Evolutionary conservation across 768 basidiomycete genomes (phyloP).

Genomic region (Boletus speciosus): DNA sequence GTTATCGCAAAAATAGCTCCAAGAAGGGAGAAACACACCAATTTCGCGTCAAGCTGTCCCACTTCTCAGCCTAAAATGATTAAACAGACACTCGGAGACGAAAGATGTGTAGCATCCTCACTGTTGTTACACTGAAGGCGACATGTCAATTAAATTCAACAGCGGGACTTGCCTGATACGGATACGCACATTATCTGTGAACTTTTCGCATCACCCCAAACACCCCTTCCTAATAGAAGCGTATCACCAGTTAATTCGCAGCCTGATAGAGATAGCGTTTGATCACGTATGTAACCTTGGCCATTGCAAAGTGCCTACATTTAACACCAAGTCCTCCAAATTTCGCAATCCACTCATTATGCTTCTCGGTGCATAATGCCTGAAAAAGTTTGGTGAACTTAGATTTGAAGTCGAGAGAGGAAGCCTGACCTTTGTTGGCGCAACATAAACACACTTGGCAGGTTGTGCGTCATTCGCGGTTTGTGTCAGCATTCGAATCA

Average conservation of each 20-base stretch:
- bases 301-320: conserved; percentile 44
- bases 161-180: conserved; percentile 18
- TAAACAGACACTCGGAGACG: neutral
- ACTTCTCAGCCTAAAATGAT: conserved; percentile 78
- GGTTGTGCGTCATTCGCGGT: conserved; percentile 31
- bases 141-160: conserved; percentile 1
- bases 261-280: conserved; percentile 41
- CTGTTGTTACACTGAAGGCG: conserved; percentile 67
- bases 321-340: conserved; percentile 73
- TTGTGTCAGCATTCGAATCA: conserved; percentile 66
- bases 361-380: conserved; percentile 86
- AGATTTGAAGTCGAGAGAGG: neutral
- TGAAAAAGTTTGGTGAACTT: conserved; percentile 31
- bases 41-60: conserved; percentile 89
- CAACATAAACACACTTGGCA: conserved; percentile 85
- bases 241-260: conserved; percentile 94
- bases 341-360: conserved; percentile 79
- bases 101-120: conserved; percentile 29
- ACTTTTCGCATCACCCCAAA: conserved; percentile 70
- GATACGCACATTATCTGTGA: conserved; percentile 72
- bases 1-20: conserved; percentile 3
- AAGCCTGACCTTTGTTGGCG: conserved; percentile 75
- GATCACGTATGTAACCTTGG: neutral
- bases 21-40: conserved; percentile 55
- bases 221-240: conserved; percentile 55